These are phyloP conservation scores for Aspergillus wentii DNA, from an alignment of 495 filamentous ascomycete species.

Conservation along the genomic window DNA sequence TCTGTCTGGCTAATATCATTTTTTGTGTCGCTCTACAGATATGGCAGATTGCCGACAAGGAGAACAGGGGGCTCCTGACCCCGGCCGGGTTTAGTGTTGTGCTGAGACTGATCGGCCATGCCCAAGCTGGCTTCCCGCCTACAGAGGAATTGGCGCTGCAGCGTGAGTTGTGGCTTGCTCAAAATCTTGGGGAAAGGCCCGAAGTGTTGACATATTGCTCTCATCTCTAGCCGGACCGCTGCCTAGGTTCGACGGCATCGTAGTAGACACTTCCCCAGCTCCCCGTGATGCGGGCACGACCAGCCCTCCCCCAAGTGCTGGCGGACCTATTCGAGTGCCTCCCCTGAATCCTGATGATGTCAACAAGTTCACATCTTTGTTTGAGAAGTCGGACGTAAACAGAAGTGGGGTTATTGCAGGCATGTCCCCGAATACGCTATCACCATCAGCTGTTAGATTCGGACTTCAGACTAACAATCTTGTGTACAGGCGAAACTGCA, in stretches of 20 bases:
- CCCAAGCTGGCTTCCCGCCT: conserved; percentile 78
- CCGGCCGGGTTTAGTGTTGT: conserved; percentile 88
- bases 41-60: conserved; percentile 97
- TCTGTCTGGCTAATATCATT: conserved; percentile 7
- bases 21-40: conserved; percentile 51
- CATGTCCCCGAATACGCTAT: too few relatives aligned
- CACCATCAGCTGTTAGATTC: too few relatives aligned
- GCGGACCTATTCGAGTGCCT: conserved; percentile 79
- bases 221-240: conserved; percentile 68
- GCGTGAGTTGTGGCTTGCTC: conserved; percentile 42
- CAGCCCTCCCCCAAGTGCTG: conserved; percentile 60
- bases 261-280: conserved; percentile 36
- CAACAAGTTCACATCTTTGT: conserved; percentile 75
- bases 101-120: conserved; percentile 89
- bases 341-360: conserved; percentile 86
- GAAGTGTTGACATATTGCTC: conserved; percentile 15
- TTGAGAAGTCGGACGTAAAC: conserved; percentile 78
- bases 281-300: conserved; percentile 34
- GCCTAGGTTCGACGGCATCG: conserved; percentile 79
- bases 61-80: conserved; percentile 90
- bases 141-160: conserved; percentile 70
- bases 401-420: conserved; percentile 74
- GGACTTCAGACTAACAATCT: not conserved
- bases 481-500: conserved; percentile 62
- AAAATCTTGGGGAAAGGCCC: too few relatives aligned